These are phyloP conservation scores for Septoria petroselini DNA, from an alignment of 2,329 filamentous ascomycete species.

Conservation along the genomic window DNA sequence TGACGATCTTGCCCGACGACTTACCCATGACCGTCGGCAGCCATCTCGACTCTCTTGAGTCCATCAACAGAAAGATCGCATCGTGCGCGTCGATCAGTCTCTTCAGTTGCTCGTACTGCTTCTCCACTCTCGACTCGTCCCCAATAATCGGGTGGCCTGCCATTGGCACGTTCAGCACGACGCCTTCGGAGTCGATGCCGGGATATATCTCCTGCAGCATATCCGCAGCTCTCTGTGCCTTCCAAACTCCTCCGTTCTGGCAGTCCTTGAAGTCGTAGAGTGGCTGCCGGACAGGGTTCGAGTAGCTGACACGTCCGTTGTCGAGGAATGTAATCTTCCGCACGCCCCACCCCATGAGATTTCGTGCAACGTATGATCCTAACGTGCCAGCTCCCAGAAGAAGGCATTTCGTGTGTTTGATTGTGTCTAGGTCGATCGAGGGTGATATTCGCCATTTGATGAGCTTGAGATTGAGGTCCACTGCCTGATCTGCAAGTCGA, in stretches of 20 bases:
- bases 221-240: slow-evolving; percentile 76
- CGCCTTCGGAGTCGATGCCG: slow-evolving; percentile 75
- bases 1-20: slow-evolving; percentile 84
- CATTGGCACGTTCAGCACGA: slow-evolving; percentile 89
- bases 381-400: slow-evolving; percentile 89
- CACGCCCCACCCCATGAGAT: slow-evolving; percentile 92
- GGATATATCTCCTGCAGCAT: slow-evolving; percentile 84
- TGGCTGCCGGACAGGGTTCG: slow-evolving; percentile 92
- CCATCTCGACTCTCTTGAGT: slow-evolving; percentile 94
- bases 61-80: slow-evolving; percentile 95
- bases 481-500: slow-evolving; percentile 84
- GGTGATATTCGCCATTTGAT: slow-evolving; percentile 99
- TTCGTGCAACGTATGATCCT: slow-evolving; percentile 88
- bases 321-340: slow-evolving; percentile 94
- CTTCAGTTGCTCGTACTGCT: slow-evolving; percentile 72
- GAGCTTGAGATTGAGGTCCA: slow-evolving; percentile 92
- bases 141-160: slow-evolving; percentile 76
- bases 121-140: slow-evolving; percentile 65
- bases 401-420: slow-evolving; percentile 86
- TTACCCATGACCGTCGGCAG: slow-evolving; percentile 95
- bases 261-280: slow-evolving; percentile 90
- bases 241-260: slow-evolving; percentile 75
- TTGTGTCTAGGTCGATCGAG: slow-evolving; percentile 77
- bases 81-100: slow-evolving; percentile 79
- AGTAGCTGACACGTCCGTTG: slow-evolving; percentile 89